A percentile compares a stretch with the other conserved stretches of the same genome.
Conservation (phyloP, 208 protist species). For the Crithidia brevicula region DNA sequence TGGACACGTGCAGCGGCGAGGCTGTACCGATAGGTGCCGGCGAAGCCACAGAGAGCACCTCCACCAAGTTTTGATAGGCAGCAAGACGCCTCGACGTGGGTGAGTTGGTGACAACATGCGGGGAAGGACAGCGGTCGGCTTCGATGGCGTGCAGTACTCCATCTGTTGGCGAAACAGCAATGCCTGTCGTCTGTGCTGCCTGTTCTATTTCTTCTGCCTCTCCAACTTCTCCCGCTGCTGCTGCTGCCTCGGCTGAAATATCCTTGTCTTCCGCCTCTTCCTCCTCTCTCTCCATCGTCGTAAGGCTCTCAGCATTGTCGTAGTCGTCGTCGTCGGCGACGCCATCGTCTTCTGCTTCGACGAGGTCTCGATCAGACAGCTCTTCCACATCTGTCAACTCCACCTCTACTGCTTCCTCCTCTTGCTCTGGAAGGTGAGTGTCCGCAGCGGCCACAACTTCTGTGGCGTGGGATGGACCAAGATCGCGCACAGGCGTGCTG, state of each 20-base stretch:
- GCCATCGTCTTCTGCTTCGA: constrained; percentile 3
- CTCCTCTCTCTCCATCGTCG: too few species aligned
- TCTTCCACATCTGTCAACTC: constrained; percentile 5
- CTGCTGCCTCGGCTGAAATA: neutral
- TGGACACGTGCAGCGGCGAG: neutral
- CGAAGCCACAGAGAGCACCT: neutral
- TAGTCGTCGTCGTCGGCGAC: too few species aligned
- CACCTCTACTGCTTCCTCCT: neutral
- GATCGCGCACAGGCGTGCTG: too few species aligned
- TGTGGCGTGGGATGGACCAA: too few species aligned
- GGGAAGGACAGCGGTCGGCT: neutral
- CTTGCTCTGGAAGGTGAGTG: too few species aligned
- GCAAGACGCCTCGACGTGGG: neutral
- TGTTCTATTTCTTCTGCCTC: too few species aligned
- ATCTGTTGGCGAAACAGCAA: neutral
- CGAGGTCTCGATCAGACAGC: constrained; percentile 8
- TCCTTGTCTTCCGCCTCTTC: neutral
- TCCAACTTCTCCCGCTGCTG: too few species aligned
- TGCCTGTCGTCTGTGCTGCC: too few species aligned
- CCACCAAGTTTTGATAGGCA: neutral
- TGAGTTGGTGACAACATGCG: neutral
- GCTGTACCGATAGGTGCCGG: neutral
- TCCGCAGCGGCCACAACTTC: too few species aligned
- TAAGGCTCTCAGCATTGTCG: neutral
- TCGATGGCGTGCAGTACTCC: neutral